These are phyloP conservation scores for Nepenthes alata DNA, from an alignment of 179 eudicot species.

Conservation along the genomic window DNA sequence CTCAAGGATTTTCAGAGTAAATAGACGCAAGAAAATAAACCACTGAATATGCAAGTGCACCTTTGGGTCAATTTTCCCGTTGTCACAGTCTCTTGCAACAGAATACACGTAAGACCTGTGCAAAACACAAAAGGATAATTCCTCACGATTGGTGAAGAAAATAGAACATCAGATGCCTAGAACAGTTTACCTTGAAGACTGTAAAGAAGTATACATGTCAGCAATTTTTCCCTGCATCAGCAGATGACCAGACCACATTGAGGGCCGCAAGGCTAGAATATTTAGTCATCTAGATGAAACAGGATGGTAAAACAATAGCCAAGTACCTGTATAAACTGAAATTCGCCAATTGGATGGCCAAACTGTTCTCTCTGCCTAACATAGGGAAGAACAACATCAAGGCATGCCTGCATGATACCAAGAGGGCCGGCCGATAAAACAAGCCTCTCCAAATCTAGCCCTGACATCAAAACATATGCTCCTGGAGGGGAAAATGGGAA, in stretches of 20 bases:
- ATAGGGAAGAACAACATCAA: slow-evolving; percentile 90
- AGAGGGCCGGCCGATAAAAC: slow-evolving; percentile 85
- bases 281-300: neutral
- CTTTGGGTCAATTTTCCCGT: slow-evolving; percentile 63
- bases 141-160: neutral
- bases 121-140: neutral
- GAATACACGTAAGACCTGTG: slow-evolving; percentile 86
- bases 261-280: neutral
- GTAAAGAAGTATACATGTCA: slow-evolving; percentile 91
- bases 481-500: slow-evolving; percentile 27
- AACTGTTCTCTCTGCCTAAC: slow-evolving; percentile 86
- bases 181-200: slow-evolving; percentile 66
- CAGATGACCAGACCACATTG: slow-evolving; percentile 5
- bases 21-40: neutral
- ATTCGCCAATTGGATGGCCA: slow-evolving; percentile 93
- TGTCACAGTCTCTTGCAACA: slow-evolving; percentile 95
- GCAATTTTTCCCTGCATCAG: slow-evolving; percentile 82
- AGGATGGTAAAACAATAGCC: neutral
- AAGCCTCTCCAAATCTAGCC: slow-evolving; percentile 91
- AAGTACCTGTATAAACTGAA: slow-evolving; percentile 85
- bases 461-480: slow-evolving; percentile 98
- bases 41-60: slow-evolving; percentile 20
- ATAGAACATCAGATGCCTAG: neutral
- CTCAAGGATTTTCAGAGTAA: neutral
- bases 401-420: slow-evolving; percentile 94